Base-by-base conservation (phyloP, 192 early-diverging fungal species). In the Mortierella claussenii region DNA sequence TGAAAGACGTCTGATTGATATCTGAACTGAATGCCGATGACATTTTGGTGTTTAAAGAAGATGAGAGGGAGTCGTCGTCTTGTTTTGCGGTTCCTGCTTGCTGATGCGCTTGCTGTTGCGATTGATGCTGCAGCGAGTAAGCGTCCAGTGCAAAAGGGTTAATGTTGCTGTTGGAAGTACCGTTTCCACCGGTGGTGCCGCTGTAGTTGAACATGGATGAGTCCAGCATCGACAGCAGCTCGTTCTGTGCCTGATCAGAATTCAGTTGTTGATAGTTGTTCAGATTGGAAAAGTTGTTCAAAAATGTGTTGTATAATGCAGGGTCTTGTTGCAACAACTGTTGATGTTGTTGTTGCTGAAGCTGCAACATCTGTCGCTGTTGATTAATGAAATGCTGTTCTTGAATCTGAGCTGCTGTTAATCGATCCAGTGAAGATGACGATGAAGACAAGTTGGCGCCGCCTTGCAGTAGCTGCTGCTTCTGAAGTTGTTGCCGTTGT, bases 251-350 rank as follows among this genome's bases (percentile, higher is more conserved):
- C 11, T 60, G 73, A 45, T 76, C 73, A 33, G 73, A 76, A 27
- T 76, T 76, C 24, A 76, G 27, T 31, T 76, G 73, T 30, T 76
- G 73, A 17, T 76, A 76, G 24, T 76, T 76, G 59, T 61, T 62
- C 33, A 76, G 32, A 24, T 48, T 60, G 12, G 63, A 60, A 55
- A 76, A 76, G 40, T 61, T 62, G 65, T 50, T 65, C 52, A 76
- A 52, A 13, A 67, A 58, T 0, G 49, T 32, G 31, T 45, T 61
- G 23, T 62, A 52, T 11, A 76, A 30, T 2, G 53, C 58, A 21
- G 73, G 64, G n/a, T 76, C 73, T 1, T 60, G 56, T n/a, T 51
- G 57, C 11, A 43, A 28, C 43, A 43, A 37, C 9, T 26, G 55
- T 42, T 60, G 58, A 17, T 69, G 71, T n/a, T 54, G 47, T 34